Percentiles rank a stretch among this genome's conserved stretches.
These are phyloP conservation scores for Astrothelium subdiscretum DNA, from an alignment of 495 filamentous ascomycete genomes.

Conservation along the genomic window DNA sequence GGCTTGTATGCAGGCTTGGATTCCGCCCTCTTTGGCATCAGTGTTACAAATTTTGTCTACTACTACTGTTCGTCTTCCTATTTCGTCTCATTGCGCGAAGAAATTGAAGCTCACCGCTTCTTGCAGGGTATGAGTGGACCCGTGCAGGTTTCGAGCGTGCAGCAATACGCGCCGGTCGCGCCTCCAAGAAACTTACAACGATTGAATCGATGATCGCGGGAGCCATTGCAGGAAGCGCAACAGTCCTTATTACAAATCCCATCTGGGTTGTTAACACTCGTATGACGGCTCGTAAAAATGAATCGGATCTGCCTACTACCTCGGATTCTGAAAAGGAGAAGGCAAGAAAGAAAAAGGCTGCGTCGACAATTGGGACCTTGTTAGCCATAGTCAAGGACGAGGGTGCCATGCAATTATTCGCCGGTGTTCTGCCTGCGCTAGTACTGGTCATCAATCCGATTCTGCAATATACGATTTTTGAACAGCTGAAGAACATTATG, in stretches of 20 bases:
- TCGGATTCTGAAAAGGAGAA: slow-evolving; percentile 12
- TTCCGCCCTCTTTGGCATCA: slow-evolving; percentile 91
- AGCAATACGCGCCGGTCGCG: slow-evolving; percentile 59
- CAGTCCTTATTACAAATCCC: slow-evolving; percentile 90
- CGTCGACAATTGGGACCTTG: slow-evolving; percentile 69
- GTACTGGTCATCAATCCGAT: slow-evolving; percentile 96
- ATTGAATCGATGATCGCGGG: slow-evolving; percentile 88
- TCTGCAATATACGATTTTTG: slow-evolving; percentile 95
- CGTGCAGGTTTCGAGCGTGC: slow-evolving; percentile 78
- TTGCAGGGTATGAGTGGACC: slow-evolving; percentile 83
- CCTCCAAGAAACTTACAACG: slow-evolving; percentile 73
- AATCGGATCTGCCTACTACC: slow-evolving; percentile 36
- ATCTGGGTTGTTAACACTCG: slow-evolving; percentile 99
- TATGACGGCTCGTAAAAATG: slow-evolving; percentile 78
- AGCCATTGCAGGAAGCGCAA: slow-evolving; percentile 87
- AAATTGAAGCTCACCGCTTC: background rate
- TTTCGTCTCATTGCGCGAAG: background rate
- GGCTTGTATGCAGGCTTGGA: slow-evolving; percentile 85
- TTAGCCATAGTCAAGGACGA: slow-evolving; percentile 65
- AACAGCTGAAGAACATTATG: slow-evolving; percentile 78
- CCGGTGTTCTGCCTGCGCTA: slow-evolving; percentile 84
- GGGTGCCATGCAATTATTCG: slow-evolving; percentile 72
- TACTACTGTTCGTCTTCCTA: slow-evolving; percentile 68
- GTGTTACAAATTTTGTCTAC: slow-evolving; percentile 98
- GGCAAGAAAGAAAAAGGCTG: slow-evolving; percentile 28